Evolutionary conservation across 1,284 basidiomycete species (phyloP).

Genomic region (Leccinum variabile): DNA sequence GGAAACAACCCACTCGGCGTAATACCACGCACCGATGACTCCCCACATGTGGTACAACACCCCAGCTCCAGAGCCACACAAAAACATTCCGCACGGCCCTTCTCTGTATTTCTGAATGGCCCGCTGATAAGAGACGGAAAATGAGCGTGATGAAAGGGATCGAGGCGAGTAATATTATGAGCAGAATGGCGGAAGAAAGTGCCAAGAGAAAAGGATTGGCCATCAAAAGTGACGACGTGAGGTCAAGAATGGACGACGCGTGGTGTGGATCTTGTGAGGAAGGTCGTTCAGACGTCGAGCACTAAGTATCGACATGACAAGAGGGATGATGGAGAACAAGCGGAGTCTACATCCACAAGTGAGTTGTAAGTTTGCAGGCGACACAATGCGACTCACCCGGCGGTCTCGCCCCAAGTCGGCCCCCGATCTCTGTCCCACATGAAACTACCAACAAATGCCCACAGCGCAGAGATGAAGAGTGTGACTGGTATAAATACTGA

Average conservation of each 20-base stretch:
- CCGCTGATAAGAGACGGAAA: constrained; percentile 79
- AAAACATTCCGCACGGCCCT: constrained; percentile 54
- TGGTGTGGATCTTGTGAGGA: constrained; percentile 64
- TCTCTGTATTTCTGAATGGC: constrained; percentile 48
- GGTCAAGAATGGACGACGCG: constrained; percentile 73
- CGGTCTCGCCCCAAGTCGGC: constrained; percentile 77
- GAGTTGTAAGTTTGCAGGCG: background rate
- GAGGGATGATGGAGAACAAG: constrained; percentile 75
- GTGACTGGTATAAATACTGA: constrained; percentile 80
- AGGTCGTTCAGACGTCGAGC: constrained; percentile 70
- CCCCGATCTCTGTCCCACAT: constrained; percentile 73
- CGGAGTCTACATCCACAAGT: constrained; percentile 52
- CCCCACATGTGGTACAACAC: constrained; percentile 76
- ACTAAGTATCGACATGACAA: constrained; percentile 69
- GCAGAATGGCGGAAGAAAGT: constrained; percentile 45
- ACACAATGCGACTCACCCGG: constrained; percentile 56
- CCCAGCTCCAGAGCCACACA: constrained; percentile 92
- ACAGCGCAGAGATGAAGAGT: constrained; percentile 78
- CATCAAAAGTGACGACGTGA: constrained; percentile 78
- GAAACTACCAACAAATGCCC: constrained; percentile 89
- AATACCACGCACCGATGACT: constrained; percentile 93
- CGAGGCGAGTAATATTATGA: constrained; percentile 68
- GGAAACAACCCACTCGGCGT: constrained; percentile 60
- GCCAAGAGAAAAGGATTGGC: constrained; percentile 80
- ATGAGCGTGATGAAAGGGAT: constrained; percentile 85